Percentiles rank a stretch among this genome's conserved stretches.
phyloP scores from a whole-genome alignment of 192 early-diverging fungal genomes.

The Gorgonomyces haynaldii region DNA sequence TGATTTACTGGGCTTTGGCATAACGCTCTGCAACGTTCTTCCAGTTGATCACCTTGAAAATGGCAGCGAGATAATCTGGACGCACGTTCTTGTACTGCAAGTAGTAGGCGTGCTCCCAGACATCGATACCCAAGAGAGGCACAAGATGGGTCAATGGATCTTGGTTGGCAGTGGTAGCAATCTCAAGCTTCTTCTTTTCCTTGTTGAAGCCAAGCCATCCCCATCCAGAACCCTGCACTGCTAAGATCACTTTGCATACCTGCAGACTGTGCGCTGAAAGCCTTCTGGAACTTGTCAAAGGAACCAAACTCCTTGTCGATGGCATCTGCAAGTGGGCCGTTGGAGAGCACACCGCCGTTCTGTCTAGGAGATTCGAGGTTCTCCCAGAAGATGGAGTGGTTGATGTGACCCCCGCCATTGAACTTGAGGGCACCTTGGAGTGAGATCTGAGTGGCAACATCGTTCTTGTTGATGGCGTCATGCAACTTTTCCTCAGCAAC shows the following conservation, averaged over 20 bases:
- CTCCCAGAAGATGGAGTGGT: slow-evolving; percentile 90
- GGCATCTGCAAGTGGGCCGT: slow-evolving; percentile 55
- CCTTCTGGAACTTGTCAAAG: slow-evolving; percentile 61
- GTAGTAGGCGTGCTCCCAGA: slow-evolving; percentile 68
- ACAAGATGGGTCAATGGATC: slow-evolving; percentile 61
- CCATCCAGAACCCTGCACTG: slow-evolving; percentile 93
- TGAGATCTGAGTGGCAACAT: slow-evolving; percentile 61
- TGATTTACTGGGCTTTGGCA: slow-evolving; percentile 42
- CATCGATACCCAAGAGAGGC: slow-evolving; percentile 85
- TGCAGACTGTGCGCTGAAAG: slow-evolving; percentile 69
- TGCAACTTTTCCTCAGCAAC: slow-evolving; percentile 84
- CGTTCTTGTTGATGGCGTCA: slow-evolving; percentile 52
- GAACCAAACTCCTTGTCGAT: slow-evolving; percentile 77
- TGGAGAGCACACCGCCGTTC: slow-evolving; percentile 65
- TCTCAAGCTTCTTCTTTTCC: slow-evolving; percentile 61
- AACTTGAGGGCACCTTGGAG: slow-evolving; percentile 78
- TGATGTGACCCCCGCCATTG: slow-evolving; percentile 84
- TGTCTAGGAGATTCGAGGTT: slow-evolving; percentile 74
- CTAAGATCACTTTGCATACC: too few species aligned
- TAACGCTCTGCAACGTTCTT: slow-evolving; percentile 83
- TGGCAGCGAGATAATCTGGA: slow-evolving; percentile 88
- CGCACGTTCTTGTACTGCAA: slow-evolving; percentile 96
- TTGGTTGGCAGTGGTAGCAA: slow-evolving; percentile 83
- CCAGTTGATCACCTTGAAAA: slow-evolving; percentile 97
- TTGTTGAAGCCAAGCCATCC: slow-evolving; percentile 93